Conservation (phyloP, 2,329 filamentous ascomycete genomes). For the Aureobasidium sp. region DNA sequence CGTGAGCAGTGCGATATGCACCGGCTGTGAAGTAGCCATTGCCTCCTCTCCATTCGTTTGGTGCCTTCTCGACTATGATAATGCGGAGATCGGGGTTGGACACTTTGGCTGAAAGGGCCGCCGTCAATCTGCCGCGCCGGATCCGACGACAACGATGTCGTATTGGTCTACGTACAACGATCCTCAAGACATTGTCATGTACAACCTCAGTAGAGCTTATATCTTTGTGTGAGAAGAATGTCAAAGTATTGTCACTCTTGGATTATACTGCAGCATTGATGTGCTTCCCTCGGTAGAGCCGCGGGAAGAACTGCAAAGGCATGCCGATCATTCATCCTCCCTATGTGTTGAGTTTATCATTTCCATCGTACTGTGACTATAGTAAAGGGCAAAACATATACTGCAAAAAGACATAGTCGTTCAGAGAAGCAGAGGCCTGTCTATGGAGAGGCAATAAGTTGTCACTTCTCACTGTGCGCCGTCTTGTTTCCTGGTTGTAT, state of each 20-base stretch:
- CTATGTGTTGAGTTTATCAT: no score
- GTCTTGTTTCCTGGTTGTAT: no score
- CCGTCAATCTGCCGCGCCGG: slow-evolving; percentile 59
- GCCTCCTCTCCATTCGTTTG: slow-evolving; percentile 53
- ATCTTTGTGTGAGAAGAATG: no score
- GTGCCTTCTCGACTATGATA: slow-evolving; percentile 55
- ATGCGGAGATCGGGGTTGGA: slow-evolving; percentile 34
- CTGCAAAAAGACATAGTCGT: no score
- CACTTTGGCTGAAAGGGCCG: slow-evolving; percentile 50
- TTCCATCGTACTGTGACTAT: no score
- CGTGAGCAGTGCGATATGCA: slow-evolving; percentile 52
- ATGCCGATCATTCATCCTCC: not conserved
- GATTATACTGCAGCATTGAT: not conserved
- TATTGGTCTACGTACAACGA: slow-evolving; percentile 12
- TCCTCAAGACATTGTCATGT: not conserved
- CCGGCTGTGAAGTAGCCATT: slow-evolving; percentile 62
- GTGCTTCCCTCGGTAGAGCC: not conserved
- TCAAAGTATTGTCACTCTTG: no score
- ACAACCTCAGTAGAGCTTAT: no score
- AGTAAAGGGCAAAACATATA: no score
- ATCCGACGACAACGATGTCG: slow-evolving; percentile 51
- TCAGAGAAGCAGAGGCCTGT: no score
- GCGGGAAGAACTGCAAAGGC: not conserved
- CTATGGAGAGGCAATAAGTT: no score
- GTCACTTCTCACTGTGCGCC: no score